Base-by-base conservation (phyloP, 345 rosid species). In the Turnera subulata region DNA sequence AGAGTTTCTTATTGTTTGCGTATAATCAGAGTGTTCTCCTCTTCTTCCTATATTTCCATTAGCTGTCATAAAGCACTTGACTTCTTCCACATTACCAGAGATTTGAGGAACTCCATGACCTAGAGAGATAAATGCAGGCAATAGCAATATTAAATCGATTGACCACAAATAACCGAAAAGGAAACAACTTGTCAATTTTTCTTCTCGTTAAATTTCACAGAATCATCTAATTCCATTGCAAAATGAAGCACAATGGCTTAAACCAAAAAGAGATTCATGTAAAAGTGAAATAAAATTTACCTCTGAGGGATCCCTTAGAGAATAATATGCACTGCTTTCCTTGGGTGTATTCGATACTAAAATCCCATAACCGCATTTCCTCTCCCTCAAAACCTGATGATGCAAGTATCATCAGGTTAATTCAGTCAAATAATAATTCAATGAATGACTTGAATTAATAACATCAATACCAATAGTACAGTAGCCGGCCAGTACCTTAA, bases 61-160 rank as follows among this genome's bases (percentile, higher is more conserved):
- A 35, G 26, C 42, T 33, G 19, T 58, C 70, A 77, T 17, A 70
- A 62, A 39, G 63, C 74, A 46, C 75, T 73, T 19, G 83, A 68
- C 65, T 81, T 71, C 85, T 83, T 85, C 96, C 91, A 93, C 26
- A 9, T 57, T 65, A 77, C 91, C 75, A 89, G 69, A 40, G 82
- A 75, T 48, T 80, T 75, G 33, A 93, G 86, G 70, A 89, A 85
- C 86, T 85, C 88, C 97, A 85, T 83, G 21, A 93, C 99, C 99
- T 93, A 69, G 22, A 72, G 39, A 42, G 11, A 21, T 29, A 16
- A n/a, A 23, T n/a, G n/a, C n/a, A n/a, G n/a, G n/a, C n/a, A n/a
- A n/a, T n/a, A n/a, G n/a, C n/a, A n/a, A n/a, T n/a, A n/a, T n/a
- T n/a, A n/a, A n/a, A n/a, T n/a, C n/a, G n/a, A n/a, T n/a, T n/a